Evolutionary conservation across 2,329 filamentous ascomycete species (phyloP), one percentile per base, ranked within the genome.

Genomic region (Hypocrella siamensis): DNA sequence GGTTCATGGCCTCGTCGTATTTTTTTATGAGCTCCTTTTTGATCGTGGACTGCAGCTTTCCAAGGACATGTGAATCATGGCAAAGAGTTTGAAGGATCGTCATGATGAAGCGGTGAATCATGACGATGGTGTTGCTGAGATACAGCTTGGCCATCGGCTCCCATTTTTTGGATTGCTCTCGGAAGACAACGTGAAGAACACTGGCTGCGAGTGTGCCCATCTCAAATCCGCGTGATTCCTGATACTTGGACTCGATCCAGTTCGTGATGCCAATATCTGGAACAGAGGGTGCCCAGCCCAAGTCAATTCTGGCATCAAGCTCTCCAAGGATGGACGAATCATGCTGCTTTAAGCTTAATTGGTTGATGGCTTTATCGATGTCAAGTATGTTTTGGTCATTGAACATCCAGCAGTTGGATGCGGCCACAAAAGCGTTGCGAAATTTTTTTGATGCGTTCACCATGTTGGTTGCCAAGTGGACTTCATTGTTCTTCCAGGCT

Each of bases 121-220:
- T 35, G 0, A 53, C 31, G 5, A 76, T 64, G 3, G 63, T 50
- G 17, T 66, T 59, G 35, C 60, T 61, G 5, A 71, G 53, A 36
- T 75, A 69, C 0, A 52, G 54, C 0, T 57, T 35, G 0, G 63
- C 57, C 2, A 78, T 42, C 0, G 36, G 29, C 0, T 52, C 41
- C 73, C 73, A 77, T 12, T 67, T 70, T 10, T 42, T 38, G 0
- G 70, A 61, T 35, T 77, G 70, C 21, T 62, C 58, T 18, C 60
- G 58, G 46, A 77, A 72, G 0, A 56, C 49, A 0, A 44, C 51
- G 0, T 56, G 46, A 0, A 75, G 43, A 11, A 72, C 37, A 0
- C 48, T 39, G 0, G 51, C 47, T 9, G 50, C 45, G 24, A 61
- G 61, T 2, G 31, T 39, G 5, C 36, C 37, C 4, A 42, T 31